A percentile compares a stretch with the other conserved stretches of the same genome.
Evolutionary conservation across 768 basidiomycete species (phyloP).

Genomic region (Russula brevipes): DNA sequence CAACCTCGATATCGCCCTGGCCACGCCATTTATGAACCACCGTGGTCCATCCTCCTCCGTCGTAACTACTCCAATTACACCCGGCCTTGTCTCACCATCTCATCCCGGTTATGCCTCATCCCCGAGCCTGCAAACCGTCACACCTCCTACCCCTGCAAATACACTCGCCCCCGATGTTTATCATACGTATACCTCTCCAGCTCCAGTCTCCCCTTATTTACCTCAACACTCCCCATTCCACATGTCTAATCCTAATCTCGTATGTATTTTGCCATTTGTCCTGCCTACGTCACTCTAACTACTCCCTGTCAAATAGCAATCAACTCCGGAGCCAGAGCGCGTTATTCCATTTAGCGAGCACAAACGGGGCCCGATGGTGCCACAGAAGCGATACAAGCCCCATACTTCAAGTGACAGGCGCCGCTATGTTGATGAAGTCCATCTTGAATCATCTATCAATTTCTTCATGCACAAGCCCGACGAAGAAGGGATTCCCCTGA

Average conservation of each 20-base stretch:
- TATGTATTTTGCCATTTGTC: neutral
- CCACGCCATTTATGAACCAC: slow-evolving; percentile 2
- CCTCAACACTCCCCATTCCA: neutral
- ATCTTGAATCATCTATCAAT: slow-evolving; percentile 57
- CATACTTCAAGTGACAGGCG: slow-evolving; percentile 72
- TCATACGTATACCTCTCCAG: neutral
- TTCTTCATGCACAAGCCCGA: slow-evolving; percentile 51
- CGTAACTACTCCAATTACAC: slow-evolving; percentile 16
- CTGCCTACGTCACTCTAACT: neutral
- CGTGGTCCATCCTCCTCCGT: slow-evolving; percentile 13
- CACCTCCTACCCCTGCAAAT: slow-evolving; percentile 17
- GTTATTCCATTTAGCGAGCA: slow-evolving; percentile 12
- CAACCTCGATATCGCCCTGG: slow-evolving; percentile 13
- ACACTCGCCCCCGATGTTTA: slow-evolving; percentile 4
- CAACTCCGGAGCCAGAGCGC: slow-evolving; percentile 18
- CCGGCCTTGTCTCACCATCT: slow-evolving; percentile 22
- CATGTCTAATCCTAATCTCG: neutral
- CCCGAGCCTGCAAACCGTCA: slow-evolving; percentile 7
- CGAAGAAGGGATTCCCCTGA: slow-evolving; percentile 57
- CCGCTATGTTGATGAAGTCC: slow-evolving; percentile 69
- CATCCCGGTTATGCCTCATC: slow-evolving; percentile 18
- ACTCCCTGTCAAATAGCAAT: neutral
- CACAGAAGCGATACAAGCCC: slow-evolving; percentile 68
- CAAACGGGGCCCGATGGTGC: slow-evolving; percentile 44
- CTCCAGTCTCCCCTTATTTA: slow-evolving; percentile 18